Percentiles rank a stretch among this genome's conserved stretches.
Conservation (phyloP, 1,284 basidiomycete species). For the Microbotryum scabiosae region DNA sequence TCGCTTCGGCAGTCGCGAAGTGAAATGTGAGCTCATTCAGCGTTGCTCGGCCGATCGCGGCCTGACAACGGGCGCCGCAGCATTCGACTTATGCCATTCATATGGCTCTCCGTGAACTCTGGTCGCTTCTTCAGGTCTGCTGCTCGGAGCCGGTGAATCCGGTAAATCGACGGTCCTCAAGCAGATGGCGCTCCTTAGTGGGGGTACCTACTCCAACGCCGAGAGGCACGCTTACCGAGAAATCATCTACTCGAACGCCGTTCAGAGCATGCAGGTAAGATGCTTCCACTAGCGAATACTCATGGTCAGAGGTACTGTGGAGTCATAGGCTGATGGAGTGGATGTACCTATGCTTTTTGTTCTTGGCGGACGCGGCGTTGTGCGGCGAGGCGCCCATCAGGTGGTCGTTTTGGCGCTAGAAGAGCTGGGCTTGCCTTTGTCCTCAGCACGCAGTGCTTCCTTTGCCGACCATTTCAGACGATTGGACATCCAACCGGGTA, state of each 20-base stretch:
- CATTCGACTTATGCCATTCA: too few species aligned
- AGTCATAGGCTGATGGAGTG: neutral
- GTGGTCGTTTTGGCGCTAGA: neutral
- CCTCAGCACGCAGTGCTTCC: neutral
- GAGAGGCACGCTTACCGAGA: conserved; percentile 93
- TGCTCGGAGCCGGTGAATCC: conserved; percentile 84
- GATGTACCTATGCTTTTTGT: too few species aligned
- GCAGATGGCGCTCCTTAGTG: conserved; percentile 54
- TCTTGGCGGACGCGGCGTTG: conserved; percentile 5
- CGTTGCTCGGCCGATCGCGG: too few species aligned
- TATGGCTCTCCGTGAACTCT: too few species aligned
- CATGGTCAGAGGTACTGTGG: neutral
- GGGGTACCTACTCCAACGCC: conserved; percentile 66
- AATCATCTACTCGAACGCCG: conserved; percentile 85
- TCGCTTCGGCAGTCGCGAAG: too few species aligned
- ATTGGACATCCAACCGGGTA: too few species aligned
- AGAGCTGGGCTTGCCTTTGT: neutral
- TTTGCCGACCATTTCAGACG: neutral
- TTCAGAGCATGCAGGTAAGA: conserved; percentile 33
- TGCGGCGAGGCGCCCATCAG: neutral
- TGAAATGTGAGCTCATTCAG: too few species aligned
- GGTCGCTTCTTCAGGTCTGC: conserved; percentile 37
- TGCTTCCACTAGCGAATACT: neutral
- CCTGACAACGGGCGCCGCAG: too few species aligned
- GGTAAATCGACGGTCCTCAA: conserved; percentile 78